These are phyloP conservation scores for Coemansia sp. DNA, from an alignment of 192 early-diverging fungal species.

Conservation along the genomic window DNA sequence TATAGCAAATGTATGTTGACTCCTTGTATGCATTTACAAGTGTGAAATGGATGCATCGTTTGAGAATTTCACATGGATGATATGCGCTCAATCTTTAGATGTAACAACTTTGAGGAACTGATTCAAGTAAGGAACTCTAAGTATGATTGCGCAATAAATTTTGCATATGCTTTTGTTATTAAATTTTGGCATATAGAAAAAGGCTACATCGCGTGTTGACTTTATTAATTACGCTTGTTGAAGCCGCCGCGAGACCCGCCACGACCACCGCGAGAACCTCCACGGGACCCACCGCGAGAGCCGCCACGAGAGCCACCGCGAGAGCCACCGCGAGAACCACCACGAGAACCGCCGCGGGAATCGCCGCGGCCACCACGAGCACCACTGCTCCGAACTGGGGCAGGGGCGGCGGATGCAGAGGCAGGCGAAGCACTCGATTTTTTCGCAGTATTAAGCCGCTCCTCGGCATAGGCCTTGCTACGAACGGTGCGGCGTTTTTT, in stretches of 20 bases:
- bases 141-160: not conserved
- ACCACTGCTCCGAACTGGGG: not conserved
- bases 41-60: constrained; percentile 1
- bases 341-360: not conserved
- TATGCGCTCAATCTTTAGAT: constrained; percentile 5
- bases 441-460: constrained; percentile 20
- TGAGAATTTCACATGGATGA: not conserved
- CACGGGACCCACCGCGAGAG: not conserved
- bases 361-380: not conserved
- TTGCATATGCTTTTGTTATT: not conserved
- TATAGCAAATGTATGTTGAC: constrained; percentile 5
- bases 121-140: not conserved
- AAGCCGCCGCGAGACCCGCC: constrained; percentile 14
- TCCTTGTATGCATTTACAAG: not conserved
- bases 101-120: not conserved
- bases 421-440: not conserved
- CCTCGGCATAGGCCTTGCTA: constrained; percentile 38
- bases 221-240: constrained; percentile 5
- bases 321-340: constrained; percentile 7
- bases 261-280: constrained; percentile 4
- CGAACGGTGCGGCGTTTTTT: constrained; percentile 51
- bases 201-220: not conserved
- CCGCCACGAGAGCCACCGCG: constrained; percentile 6
- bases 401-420: not conserved
- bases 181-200: not conserved